phyloP scores from a whole-genome alignment of 345 rosid genomes.

The Brassica rapa region DNA sequence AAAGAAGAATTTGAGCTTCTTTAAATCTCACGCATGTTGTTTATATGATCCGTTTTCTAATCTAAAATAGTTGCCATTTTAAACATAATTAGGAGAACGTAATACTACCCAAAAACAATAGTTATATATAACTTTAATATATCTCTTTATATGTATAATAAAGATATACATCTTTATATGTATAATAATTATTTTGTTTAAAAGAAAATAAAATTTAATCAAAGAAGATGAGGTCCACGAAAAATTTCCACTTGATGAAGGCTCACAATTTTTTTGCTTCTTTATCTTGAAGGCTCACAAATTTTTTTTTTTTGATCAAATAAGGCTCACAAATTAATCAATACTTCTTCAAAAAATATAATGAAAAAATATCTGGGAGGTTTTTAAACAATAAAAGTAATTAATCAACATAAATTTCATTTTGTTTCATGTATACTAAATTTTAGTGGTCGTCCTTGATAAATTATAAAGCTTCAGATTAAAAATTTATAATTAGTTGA shows the following conservation, averaged over 20 bases:
- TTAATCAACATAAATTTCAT: background rate
- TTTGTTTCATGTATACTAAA: background rate
- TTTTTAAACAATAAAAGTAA: background rate
- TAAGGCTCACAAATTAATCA: slow-evolving; percentile 10
- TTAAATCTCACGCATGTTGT: slow-evolving; percentile 34
- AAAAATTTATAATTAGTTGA: background rate
- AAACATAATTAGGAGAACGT: background rate
- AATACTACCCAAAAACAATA: background rate
- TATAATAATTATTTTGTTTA: background rate
- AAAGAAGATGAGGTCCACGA: slow-evolving; percentile 36
- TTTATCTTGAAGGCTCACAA: slow-evolving; percentile 11
- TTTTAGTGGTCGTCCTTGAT: background rate
- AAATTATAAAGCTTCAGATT: background rate
- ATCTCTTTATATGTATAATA: slow-evolving; percentile 10
- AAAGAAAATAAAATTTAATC: slow-evolving; percentile 27
- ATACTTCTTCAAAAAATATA: background rate
- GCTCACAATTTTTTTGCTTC: background rate
- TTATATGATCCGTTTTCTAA: slow-evolving; percentile 25
- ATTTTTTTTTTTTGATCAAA: too few relatives aligned
- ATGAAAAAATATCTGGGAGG: background rate
- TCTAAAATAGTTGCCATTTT: background rate
- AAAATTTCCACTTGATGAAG: slow-evolving; percentile 27
- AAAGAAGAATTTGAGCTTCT: slow-evolving; percentile 29
- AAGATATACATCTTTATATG: slow-evolving; percentile 5
- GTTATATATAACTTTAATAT: background rate